phyloP scores from a whole-genome alignment of 176 grass and related monocot species.

The Bolboschoenus planiculmis region DNA sequence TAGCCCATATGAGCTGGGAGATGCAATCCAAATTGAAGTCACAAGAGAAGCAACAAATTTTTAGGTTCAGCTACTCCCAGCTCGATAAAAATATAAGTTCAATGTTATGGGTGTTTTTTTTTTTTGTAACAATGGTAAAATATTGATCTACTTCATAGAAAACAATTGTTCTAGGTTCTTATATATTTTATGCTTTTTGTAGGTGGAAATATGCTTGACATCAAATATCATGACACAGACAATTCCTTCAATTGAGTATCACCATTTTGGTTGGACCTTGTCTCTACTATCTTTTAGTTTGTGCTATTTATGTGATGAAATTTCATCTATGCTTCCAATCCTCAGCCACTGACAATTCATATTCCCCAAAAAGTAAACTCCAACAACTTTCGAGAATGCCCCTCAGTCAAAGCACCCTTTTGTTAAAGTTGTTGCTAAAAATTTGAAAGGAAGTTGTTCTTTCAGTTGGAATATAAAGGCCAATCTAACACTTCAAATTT shows the following conservation, averaged over 20 bases:
- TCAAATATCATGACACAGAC: conserved; percentile 88
- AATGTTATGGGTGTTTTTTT: neutral
- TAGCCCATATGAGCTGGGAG: neutral
- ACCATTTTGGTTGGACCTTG: conserved; percentile 65
- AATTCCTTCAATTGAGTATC: conserved; percentile 52
- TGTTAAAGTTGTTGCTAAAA: neutral
- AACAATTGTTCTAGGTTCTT: neutral
- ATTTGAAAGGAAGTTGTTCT: neutral
- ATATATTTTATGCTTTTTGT: conserved; percentile 8
- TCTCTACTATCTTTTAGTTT: conserved; percentile 1
- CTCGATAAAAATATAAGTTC: neutral
- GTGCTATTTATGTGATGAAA: neutral
- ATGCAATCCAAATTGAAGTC: neutral
- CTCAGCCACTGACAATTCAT: neutral
- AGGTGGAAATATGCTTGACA: conserved; percentile 95
- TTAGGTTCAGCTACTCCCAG: neutral
- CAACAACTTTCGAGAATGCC: neutral
- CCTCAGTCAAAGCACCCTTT: neutral
- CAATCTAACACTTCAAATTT: conserved; percentile 5
- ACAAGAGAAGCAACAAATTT: neutral
- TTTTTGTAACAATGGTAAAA: neutral
- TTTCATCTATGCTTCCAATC: neutral
- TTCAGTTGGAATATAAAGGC: neutral
- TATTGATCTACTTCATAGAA: neutral
- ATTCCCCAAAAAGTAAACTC: neutral